Evolutionary conservation across 345 rosid genomes (phyloP), one percentile per base, ranked within the genome.

Genomic region (Citrus maxima): DNA sequence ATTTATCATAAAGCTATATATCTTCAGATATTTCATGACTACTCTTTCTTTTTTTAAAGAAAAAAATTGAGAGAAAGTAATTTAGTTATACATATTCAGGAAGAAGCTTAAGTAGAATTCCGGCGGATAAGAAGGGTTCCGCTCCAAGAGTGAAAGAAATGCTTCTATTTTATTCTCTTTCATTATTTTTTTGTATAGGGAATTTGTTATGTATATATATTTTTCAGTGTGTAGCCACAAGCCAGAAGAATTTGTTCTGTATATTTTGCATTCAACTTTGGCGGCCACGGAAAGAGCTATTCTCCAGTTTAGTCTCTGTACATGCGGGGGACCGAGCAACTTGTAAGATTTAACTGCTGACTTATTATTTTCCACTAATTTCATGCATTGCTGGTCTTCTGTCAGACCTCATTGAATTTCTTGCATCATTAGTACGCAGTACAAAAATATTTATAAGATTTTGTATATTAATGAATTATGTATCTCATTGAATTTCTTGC

Each of bases 1-100:
- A 40, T 40, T 40, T 9, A 40, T 10, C 46, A 10, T 40, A 40
- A 40, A 30, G 4, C 32, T 30, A 30, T 40, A 2, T 40, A 9
- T 40, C 12, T 40, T 81, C 55, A 94, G 97, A 87, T 94, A 90
- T 88, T 96, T 88, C 75, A 88, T 96, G 99, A 93, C 98, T 1
- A 12, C 13, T 38, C 14, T 27, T 30, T 30, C 32, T 30, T 30
- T 30, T 30, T 30, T 30, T 30, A 67, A 28, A 34, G 65, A 42
- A 63, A 75, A 27, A 27, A 9, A 22, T 49, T 28, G 32, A 30
- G 71, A 54, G 24, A 30, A 40, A 63, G 69, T 28, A 24, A 67
- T 78, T 49, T 49, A 35, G 16, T 21, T 71, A 40, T 40, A 2
- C 13, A 2, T 40, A 40, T 10, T 40, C 46, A 2, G 46, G 3